These are phyloP conservation scores for Colletotrichum plurivorum DNA, from an alignment of 2,329 filamentous ascomycete genomes.

Conservation along the genomic window DNA sequence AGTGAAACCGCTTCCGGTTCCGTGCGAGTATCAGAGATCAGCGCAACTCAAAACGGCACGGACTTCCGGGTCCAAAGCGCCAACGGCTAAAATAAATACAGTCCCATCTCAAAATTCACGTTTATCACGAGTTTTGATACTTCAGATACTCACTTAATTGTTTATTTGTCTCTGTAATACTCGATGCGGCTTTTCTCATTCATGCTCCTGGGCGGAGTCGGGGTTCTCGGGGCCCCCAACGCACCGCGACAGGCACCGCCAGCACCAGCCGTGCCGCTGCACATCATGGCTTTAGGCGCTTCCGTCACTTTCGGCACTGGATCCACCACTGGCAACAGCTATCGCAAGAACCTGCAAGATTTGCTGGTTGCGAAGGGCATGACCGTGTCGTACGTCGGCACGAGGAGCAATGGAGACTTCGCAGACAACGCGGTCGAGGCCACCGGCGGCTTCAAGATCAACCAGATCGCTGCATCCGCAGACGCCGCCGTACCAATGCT, in stretches of 20 bases:
- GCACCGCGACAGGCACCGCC: conserved; percentile 21
- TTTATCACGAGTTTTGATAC: neutral
- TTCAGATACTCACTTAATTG: neutral
- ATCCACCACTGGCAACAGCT: conserved; percentile 54
- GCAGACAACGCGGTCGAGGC: conserved; percentile 35
- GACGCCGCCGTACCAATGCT: conserved; percentile 25
- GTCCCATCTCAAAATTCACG: neutral
- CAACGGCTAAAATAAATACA: neutral
- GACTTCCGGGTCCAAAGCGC: neutral
- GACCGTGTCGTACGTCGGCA: conserved; percentile 27
- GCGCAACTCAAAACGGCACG: conserved; percentile 8
- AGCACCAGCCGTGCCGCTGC: conserved; percentile 19
- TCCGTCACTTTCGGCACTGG: conserved; percentile 35
- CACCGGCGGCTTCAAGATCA: conserved; percentile 27
- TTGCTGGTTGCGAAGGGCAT: conserved; percentile 23
- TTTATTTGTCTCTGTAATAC: neutral
- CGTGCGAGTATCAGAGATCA: conserved; percentile 34
- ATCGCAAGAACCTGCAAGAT: conserved; percentile 51
- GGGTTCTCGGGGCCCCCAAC: neutral
- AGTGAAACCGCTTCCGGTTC: conserved; percentile 33
- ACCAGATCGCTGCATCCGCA: conserved; percentile 30
- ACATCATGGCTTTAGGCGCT: conserved; percentile 35
- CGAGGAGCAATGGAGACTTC: conserved; percentile 26
- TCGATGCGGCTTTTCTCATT: conserved; percentile 8
- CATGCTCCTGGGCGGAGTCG: neutral